Conservation (phyloP, 75 land plant species). For the Gnetum montanum region DNA sequence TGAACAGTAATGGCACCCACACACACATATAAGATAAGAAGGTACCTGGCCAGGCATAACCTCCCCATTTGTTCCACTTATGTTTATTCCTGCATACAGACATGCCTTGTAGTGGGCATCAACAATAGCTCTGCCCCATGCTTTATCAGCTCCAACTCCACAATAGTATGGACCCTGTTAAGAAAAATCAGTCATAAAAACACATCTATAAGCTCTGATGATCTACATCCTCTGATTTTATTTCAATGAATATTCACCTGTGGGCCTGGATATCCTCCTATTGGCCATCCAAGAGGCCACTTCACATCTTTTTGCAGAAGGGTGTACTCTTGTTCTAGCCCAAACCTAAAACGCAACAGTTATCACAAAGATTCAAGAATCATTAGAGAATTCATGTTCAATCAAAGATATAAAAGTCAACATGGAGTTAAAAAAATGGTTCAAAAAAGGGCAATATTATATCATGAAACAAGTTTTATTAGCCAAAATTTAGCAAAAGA, state of each 20-base stretch:
- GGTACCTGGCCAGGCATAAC: slow-evolving; percentile 99
- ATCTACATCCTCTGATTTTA: too few species aligned
- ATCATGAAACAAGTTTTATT: too few species aligned
- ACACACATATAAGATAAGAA: too few species aligned
- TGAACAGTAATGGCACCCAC: not conserved
- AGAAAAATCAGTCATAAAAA: not conserved
- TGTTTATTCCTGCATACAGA: slow-evolving; percentile 87
- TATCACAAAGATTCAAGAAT: too few species aligned
- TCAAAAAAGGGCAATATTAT: too few species aligned
- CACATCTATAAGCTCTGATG: not conserved
- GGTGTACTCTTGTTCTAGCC: slow-evolving; percentile 97
- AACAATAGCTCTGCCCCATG: slow-evolving; percentile 92
- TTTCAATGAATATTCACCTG: too few species aligned
- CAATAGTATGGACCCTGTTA: slow-evolving; percentile 90
- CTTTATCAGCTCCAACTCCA: slow-evolving; percentile 93
- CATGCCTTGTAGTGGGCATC: slow-evolving; percentile 99
- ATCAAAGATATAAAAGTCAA: too few species aligned
- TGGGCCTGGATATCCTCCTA: slow-evolving; percentile 91
- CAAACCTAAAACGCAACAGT: slow-evolving; percentile 45
- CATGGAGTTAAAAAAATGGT: too few species aligned
- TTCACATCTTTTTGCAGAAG: slow-evolving; percentile 83
- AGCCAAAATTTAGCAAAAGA: too few species aligned
- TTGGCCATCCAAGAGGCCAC: slow-evolving; percentile 99
- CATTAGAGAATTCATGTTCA: too few species aligned
- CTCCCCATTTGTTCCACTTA: slow-evolving; percentile 96